Percentiles rank a stretch among this genome's conserved stretches.
phyloP scores from a whole-genome alignment of 169 alveolate genomes.

The Plasmodium adleri region DNA sequence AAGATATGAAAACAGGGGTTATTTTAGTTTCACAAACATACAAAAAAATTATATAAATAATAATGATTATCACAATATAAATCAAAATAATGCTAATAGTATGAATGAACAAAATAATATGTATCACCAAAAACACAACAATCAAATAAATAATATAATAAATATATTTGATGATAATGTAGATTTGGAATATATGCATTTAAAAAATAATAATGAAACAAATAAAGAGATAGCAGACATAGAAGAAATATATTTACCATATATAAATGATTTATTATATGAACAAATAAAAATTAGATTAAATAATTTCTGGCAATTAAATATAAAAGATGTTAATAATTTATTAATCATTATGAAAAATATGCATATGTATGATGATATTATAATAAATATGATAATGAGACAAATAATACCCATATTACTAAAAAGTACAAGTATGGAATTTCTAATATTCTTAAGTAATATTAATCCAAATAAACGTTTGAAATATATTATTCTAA shows the following conservation, averaged over 20 bases:
- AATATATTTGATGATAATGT: conserved; percentile 53
- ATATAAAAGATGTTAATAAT: conserved; percentile 67
- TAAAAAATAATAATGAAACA: background rate
- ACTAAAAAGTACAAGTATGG: conserved; percentile 35
- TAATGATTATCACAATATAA: background rate
- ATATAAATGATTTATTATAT: conserved; percentile 46
- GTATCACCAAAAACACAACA: background rate
- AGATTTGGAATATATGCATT: background rate
- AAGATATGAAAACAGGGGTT: conserved; percentile 34
- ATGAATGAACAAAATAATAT: no score
- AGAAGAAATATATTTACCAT: conserved; percentile 69
- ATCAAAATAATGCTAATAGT: background rate
- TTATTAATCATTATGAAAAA: conserved; percentile 66
- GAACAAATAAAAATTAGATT: conserved; percentile 70
- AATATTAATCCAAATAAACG: conserved; percentile 45
- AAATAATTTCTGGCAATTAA: conserved; percentile 68
- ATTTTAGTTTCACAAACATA: background rate
- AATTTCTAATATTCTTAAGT: conserved; percentile 65
- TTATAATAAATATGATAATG: conserved; percentile 67
- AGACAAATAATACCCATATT: conserved; percentile 61
- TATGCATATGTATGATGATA: conserved; percentile 38
- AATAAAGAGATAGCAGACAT: no score
- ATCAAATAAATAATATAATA: background rate
- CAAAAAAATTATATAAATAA: background rate
- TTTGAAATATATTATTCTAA: conserved; percentile 41